Conservation (phyloP, 768 basidiomycete genomes). For the Rhizopogon roseolus region DNA sequence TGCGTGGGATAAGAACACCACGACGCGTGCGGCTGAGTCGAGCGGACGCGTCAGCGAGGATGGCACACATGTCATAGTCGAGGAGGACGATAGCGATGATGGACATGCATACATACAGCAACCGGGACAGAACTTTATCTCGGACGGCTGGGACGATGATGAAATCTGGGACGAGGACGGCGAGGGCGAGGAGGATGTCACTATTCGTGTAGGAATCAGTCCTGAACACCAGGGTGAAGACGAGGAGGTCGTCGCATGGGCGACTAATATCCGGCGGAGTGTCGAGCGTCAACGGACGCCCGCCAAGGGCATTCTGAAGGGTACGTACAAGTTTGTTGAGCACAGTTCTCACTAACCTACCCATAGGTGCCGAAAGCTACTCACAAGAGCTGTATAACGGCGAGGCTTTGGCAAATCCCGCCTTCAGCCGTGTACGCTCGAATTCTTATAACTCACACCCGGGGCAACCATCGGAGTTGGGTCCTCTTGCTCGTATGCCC, state of each 20-base stretch:
- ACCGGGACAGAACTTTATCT: conserved; percentile 37
- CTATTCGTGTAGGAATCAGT: conserved; percentile 51
- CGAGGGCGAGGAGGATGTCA: conserved; percentile 67
- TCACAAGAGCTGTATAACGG: conserved; percentile 54
- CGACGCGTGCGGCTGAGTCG: conserved; percentile 45
- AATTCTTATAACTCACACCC: conserved; percentile 73
- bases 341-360: background rate
- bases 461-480: conserved; percentile 45
- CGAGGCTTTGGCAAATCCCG: conserved; percentile 34
- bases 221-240: conserved; percentile 35
- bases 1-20: conserved; percentile 82
- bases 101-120: conserved; percentile 30
- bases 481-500: conserved; percentile 79
- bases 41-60: conserved; percentile 57
- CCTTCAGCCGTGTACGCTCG: conserved; percentile 58
- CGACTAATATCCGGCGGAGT: conserved; percentile 65
- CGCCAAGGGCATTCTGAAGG: conserved; percentile 83
- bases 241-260: conserved; percentile 73
- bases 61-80: conserved; percentile 58
- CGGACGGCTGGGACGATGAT: conserved; percentile 74
- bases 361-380: conserved; percentile 62
- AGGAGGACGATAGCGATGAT: conserved; percentile 60
- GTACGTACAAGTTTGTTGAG: conserved; percentile 23
- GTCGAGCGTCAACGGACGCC: conserved; percentile 63
- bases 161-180: conserved; percentile 72